These are phyloP conservation scores for Rhizopogon vesiculosus DNA, from an alignment of 768 basidiomycete species.

Conservation along the genomic window DNA sequence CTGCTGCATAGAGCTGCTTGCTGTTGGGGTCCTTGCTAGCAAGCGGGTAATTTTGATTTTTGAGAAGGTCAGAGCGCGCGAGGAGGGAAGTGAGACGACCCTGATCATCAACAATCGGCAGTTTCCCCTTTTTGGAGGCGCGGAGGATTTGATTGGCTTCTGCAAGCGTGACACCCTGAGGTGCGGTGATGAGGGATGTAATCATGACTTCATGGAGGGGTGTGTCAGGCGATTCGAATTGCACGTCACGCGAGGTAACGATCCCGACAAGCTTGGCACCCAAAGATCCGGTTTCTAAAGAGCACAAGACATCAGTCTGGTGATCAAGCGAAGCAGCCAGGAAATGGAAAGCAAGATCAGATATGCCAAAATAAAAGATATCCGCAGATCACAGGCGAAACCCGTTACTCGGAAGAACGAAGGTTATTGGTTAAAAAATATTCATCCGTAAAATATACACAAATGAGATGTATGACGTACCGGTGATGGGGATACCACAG, in stretches of 20 bases:
- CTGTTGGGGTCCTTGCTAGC: slow-evolving; percentile 86
- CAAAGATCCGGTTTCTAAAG: slow-evolving; percentile 74
- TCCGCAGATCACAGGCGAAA: slow-evolving; percentile 75
- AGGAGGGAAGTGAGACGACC: slow-evolving; percentile 78
- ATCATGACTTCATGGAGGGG: slow-evolving; percentile 88
- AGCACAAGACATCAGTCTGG: slow-evolving; percentile 15
- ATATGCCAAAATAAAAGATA: slow-evolving; percentile 17
- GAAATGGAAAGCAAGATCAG: slow-evolving; percentile 12
- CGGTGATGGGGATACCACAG: slow-evolving; percentile 96
- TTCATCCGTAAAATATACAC: slow-evolving; percentile 38
- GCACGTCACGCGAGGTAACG: slow-evolving; percentile 93
- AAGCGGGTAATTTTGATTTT: slow-evolving; percentile 95
- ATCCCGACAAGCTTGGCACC: slow-evolving; percentile 95
- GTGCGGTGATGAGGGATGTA: slow-evolving; percentile 79
- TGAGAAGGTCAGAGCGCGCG: slow-evolving; percentile 94
- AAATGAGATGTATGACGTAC: slow-evolving; percentile 44
- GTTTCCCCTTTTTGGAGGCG: slow-evolving; percentile 96
- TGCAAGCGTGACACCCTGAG: slow-evolving; percentile 80
- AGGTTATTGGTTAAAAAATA: slow-evolving; percentile 53
- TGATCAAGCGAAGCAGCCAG: background rate
- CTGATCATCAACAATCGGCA: slow-evolving; percentile 71
- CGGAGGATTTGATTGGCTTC: slow-evolving; percentile 95
- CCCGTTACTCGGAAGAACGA: slow-evolving; percentile 88
- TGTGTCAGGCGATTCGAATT: slow-evolving; percentile 72
- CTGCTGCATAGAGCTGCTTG: slow-evolving; percentile 96